A percentile compares a stretch with the other conserved stretches of the same genome.
Evolutionary conservation across 768 basidiomycete genomes (phyloP).

Genomic region (Pleurotus platypus): DNA sequence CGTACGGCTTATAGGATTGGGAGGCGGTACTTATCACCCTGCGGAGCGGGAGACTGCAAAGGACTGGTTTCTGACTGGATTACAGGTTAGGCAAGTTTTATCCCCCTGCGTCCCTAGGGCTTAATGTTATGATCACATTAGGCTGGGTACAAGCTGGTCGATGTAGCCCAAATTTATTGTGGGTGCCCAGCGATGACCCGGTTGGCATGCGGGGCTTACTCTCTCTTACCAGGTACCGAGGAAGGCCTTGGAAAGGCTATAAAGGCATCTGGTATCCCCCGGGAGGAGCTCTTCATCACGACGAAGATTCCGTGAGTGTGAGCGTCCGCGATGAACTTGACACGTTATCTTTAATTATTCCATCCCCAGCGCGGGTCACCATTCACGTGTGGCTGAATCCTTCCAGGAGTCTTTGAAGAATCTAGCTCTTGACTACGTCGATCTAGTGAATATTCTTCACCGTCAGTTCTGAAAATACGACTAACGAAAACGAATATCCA

Average conservation of each 20-base stretch:
- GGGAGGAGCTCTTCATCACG: constrained; percentile 45
- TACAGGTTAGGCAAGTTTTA: constrained; percentile 24
- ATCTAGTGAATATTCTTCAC: constrained; percentile 22
- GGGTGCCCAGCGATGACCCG: background rate
- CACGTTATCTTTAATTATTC: background rate
- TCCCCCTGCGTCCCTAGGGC: background rate
- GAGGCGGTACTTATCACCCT: constrained; percentile 29
- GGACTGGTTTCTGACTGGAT: constrained; percentile 36
- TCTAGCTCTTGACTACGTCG: constrained; percentile 43
- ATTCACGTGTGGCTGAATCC: constrained; percentile 29
- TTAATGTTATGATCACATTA: constrained; percentile 10
- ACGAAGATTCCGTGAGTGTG: constrained; percentile 40
- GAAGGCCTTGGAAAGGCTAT: constrained; percentile 40
- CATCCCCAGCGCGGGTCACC: constrained; percentile 26
- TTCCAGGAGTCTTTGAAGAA: constrained; percentile 38
- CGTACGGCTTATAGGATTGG: constrained; percentile 26
- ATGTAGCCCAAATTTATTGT: constrained; percentile 35
- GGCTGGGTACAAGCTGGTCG: constrained; percentile 39
- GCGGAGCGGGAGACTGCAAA: constrained; percentile 29
- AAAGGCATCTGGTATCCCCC: constrained; percentile 41
- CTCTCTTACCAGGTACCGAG: constrained; percentile 29
- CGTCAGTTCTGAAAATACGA: constrained; percentile 6
- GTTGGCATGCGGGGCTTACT: background rate
- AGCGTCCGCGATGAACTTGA: background rate
- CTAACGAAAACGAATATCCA: background rate